phyloP scores from a whole-genome alignment of 495 filamentous ascomycete species.

The Cenococcum geophilum region DNA sequence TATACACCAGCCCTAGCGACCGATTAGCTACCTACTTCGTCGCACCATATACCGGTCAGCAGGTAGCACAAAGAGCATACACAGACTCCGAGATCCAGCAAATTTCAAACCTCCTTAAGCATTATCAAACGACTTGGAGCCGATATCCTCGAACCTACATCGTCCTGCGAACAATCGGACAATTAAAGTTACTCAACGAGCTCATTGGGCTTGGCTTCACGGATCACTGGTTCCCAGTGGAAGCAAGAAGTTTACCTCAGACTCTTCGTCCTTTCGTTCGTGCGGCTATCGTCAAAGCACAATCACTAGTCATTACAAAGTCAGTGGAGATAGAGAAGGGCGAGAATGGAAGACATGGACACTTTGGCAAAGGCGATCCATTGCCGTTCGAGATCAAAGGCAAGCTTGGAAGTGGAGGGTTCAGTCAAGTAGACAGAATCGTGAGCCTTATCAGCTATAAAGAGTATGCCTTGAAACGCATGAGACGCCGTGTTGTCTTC shows the following conservation, averaged over 20 bases:
- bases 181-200: slow-evolving; percentile 3
- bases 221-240: slow-evolving; percentile 15
- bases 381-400: slow-evolving; percentile 15
- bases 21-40: neutral
- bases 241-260: slow-evolving; percentile 1
- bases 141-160: slow-evolving; percentile 17
- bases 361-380: slow-evolving; percentile 14
- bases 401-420: slow-evolving; percentile 15
- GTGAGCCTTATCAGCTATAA: slow-evolving; percentile 16
- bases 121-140: slow-evolving; percentile 7
- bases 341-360: slow-evolving; percentile 9
- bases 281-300: slow-evolving; percentile 6
- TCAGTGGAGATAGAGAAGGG: slow-evolving; percentile 19
- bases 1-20: neutral
- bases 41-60: neutral
- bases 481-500: slow-evolving; percentile 5
- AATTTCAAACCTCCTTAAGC: neutral
- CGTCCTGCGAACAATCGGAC: slow-evolving; percentile 12
- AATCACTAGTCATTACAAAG: slow-evolving; percentile 11
- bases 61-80: neutral
- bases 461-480: slow-evolving; percentile 16
- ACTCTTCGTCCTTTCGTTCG: slow-evolving; percentile 1
- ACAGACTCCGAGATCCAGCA: slow-evolving; percentile 5
- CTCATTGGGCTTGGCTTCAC: slow-evolving; percentile 11
- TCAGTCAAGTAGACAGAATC: slow-evolving; percentile 11